A percentile compares a stretch with the other conserved stretches of the same genome.
Evolutionary conservation across 495 filamentous ascomycete genomes (phyloP).

Genomic region (Ascobolus immersus): DNA sequence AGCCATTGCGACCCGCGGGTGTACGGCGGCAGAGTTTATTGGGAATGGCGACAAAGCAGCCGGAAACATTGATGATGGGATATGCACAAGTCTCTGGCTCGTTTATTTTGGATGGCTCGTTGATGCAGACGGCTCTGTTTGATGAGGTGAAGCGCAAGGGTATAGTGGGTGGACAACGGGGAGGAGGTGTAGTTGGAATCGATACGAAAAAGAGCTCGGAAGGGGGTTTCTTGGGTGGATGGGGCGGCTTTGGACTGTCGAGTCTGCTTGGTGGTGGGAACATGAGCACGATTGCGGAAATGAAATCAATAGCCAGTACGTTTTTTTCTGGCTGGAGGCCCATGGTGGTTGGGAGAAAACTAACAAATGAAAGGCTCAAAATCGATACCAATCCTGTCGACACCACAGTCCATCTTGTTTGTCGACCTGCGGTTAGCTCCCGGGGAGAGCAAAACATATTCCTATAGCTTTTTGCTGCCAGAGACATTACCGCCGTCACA

Average conservation of each 20-base stretch:
- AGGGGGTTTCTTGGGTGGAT: conserved; percentile 63
- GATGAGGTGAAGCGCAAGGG: conserved; percentile 91
- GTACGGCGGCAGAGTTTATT: conserved; percentile 24
- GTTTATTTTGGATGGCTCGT: conserved; percentile 72
- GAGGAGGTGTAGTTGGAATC: conserved; percentile 55
- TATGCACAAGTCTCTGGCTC: conserved; percentile 87
- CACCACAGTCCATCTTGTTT: conserved; percentile 90
- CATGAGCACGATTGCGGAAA: conserved; percentile 76
- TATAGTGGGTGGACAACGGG: conserved; percentile 57
- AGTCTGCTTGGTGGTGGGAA: conserved; percentile 65
- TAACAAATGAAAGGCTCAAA: conserved; percentile 27
- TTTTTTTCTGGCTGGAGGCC: too few species aligned
- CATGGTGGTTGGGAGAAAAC: too few species aligned
- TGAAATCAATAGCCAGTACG: conserved; percentile 48
- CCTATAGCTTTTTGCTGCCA: conserved; percentile 64
- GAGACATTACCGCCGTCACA: conserved; percentile 71
- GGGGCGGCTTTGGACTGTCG: conserved; percentile 64
- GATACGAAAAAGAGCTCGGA: conserved; percentile 45
- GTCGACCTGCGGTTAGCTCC: conserved; percentile 71
- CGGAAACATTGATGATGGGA: conserved; percentile 83
- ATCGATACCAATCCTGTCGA: conserved; percentile 69
- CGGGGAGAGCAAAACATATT: conserved; percentile 68
- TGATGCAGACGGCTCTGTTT: conserved; percentile 71
- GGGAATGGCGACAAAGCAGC: conserved; percentile 19
- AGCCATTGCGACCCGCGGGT: conserved; percentile 27